A percentile compares a stretch with the other conserved stretches of the same genome.
Conservation (phyloP, 129 eudicot genomes). For the Lactuca saligna region DNA sequence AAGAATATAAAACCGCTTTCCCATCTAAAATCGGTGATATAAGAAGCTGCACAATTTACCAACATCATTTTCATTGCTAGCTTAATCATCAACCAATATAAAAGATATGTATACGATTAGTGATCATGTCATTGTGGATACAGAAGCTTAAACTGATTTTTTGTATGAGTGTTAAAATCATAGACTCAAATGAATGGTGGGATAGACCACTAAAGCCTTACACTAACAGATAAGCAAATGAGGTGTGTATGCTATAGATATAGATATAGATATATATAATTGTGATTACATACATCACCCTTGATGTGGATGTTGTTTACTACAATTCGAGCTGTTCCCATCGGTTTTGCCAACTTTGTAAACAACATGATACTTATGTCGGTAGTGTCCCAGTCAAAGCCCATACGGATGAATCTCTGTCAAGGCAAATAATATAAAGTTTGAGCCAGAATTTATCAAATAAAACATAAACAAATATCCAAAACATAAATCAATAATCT, state of each 20-base stretch:
- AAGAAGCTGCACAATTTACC: conserved; percentile 53
- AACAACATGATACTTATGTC: conserved; percentile 80
- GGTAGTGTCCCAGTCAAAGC: conserved; percentile 92
- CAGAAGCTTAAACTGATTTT: no score
- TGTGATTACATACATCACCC: conserved; percentile 81
- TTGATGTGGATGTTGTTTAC: conserved; percentile 80
- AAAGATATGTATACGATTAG: no score
- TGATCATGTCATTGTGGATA: no score
- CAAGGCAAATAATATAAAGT: neutral
- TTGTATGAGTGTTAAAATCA: no score
- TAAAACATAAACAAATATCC: neutral
- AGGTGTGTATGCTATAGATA: neutral
- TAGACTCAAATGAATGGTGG: no score
- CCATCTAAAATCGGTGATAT: conserved; percentile 86
- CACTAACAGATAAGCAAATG: neutral
- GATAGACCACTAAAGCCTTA: no score
- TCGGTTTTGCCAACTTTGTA: conserved; percentile 85
- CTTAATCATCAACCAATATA: neutral
- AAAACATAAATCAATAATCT: neutral
- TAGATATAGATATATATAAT: neutral
- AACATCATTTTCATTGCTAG: neutral
- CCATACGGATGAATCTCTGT: conserved; percentile 74
- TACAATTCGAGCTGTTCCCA: conserved; percentile 93
- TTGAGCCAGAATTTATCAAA: neutral
- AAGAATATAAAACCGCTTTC: conserved; percentile 78